Base-by-base conservation (phyloP, 108 stramenopile species). In the Pseudonitzschia multiseries region DNA sequence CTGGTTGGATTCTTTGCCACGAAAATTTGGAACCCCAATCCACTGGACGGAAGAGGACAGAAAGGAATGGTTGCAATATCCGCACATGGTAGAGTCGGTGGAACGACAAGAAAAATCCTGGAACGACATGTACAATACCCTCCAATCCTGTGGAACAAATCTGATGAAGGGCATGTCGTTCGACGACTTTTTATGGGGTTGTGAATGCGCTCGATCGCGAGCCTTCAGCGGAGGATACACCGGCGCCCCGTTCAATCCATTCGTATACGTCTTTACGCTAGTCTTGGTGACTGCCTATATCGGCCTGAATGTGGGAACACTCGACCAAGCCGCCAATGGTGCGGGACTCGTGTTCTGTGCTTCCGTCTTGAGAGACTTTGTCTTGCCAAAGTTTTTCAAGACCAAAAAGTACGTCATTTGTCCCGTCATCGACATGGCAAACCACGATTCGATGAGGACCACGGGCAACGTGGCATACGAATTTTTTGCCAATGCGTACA, bases 301-400 rank as follows among this genome's bases (percentile, higher is more conserved):
- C 10, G 91, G 88, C 12, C 70, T 91, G 44, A 80, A 81, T 13
- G 20, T 95, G 29, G 93, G 93, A 14, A 86, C 85, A 0, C 60
- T 91, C 17, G 93, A 95, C 66, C 91, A 95, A 75, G 93, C 93
- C 36, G 91, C 91, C 46, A 92, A 95, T 80, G 93, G 93, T 28
- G 91, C 91, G 14, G 93, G 84, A n/a, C 72, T 95, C 24, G 93
- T 92, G 9, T 76, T 91, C 50, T 92, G 90, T 59, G 91, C 85
- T 15, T 73, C 81, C 32, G 84, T 95, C 40, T 69, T 92, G 77
- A 84, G 86, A 65, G 91, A 92, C 73, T 95, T 95, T 74, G 90
- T 95, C 13, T 9, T 92, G 13, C 93, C 93, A 31, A 92, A 92
- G 57, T 62, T 92, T 20, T 79, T 90, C 52, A 85, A 86, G 71